These are phyloP conservation scores for Raddia distichophylla DNA, from an alignment of 176 grass and related monocot species.

Conservation along the genomic window DNA sequence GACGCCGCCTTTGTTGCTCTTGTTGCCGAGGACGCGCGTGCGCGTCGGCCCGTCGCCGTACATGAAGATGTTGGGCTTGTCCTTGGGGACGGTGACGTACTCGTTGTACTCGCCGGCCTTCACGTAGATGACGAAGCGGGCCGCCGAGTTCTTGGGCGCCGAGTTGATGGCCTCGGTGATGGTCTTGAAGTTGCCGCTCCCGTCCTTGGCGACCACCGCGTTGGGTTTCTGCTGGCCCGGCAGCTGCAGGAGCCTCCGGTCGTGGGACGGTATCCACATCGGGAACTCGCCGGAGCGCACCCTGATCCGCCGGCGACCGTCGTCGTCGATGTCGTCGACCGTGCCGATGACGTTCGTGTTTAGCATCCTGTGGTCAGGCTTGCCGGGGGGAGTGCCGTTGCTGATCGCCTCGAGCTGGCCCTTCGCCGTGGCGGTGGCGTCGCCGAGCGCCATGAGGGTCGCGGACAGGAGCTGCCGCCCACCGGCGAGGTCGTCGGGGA, in stretches of 20 bases:
- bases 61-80: constrained; percentile 69
- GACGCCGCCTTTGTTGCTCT: constrained; percentile 53
- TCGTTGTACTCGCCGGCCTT: constrained; percentile 91
- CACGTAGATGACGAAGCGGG: constrained; percentile 82
- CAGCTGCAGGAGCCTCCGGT: constrained; percentile 64
- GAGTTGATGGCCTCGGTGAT: constrained; percentile 70
- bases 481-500: constrained; percentile 39
- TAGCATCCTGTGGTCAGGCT: constrained; percentile 32
- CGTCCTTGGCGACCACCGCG: constrained; percentile 78
- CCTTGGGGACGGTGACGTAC: constrained; percentile 59
- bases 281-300: constrained; percentile 26
- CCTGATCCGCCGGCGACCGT: not conserved
- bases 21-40: constrained; percentile 58
- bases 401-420: constrained; percentile 40
- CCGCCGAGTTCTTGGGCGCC: constrained; percentile 41
- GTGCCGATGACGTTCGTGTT: constrained; percentile 38
- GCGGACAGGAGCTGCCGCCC: constrained; percentile 27
- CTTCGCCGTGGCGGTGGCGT: constrained; percentile 37
- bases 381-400: not conserved
- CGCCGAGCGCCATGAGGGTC: constrained; percentile 21
- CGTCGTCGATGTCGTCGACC: constrained; percentile 43
- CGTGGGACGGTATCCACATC: constrained; percentile 51
- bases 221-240: constrained; percentile 47
- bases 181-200: constrained; percentile 83
- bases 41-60: constrained; percentile 74